Base-by-base conservation (phyloP, 371 early-diverging fungal genomes). In the Actinomortierella ambigua region DNA sequence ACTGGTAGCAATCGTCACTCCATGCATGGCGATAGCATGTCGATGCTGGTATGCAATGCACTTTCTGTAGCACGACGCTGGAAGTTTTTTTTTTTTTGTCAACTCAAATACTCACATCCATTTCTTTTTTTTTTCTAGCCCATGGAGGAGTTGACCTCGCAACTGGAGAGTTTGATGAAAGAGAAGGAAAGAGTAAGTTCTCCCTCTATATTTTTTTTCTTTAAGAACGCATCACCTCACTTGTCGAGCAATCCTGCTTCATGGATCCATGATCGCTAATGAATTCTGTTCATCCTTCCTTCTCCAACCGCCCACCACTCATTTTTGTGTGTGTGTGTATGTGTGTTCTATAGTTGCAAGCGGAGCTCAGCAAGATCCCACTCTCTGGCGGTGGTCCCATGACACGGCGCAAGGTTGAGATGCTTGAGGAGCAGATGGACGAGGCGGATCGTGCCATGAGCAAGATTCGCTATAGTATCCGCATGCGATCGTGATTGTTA, bases 301-400 rank as follows among this genome's bases (percentile, higher is more conserved):
- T 44, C 20, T 44, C 46, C 17, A 17, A 23, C 22, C 22, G 49
- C 13, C 11, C 49, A 18, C 46, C 4, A 4, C 9, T 1, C 13
- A 5, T 50, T 54, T 17, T 27, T 6, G 29, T 52, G 18, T 15
- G n/a, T 60, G 29, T 57, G n/a, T 27, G 22, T 23, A 8, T 13
- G 26, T 18, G 15, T 13, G 15, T 23, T 53, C 15, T 39, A 27
- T 67, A 80, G 82, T 76, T 85, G 26, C 82, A 83, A 73, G 79
- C 81, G 18, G 84, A 82, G 44, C 75, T 83, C 53, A 83, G 83
- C 59, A 83, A 83, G 65, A 79, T 82, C 20, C 85, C 85, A 24
- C 61, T 80, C n/a, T 76, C 80, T 43, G 85, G 85, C 26, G 84
- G 84, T 2, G 82, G 83, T 55, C 81, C 82, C 1, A 63, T 80